phyloP scores from a whole-genome alignment of 352 stramenopile genomes.

The Phytopythium boreale region DNA sequence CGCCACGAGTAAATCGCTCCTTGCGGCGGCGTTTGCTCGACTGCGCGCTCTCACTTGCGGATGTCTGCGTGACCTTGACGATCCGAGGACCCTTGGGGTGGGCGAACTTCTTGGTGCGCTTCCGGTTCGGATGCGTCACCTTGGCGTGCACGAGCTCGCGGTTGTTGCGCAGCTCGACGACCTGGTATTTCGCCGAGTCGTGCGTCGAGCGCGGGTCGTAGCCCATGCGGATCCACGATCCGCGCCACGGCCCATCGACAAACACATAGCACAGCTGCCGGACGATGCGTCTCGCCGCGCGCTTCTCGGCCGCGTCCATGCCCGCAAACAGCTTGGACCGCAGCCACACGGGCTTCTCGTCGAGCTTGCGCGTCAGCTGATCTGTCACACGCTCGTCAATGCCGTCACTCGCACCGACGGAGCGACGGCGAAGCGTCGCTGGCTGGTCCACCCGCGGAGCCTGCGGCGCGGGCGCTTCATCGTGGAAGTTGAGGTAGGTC shows the following conservation, averaged over 20 bases:
- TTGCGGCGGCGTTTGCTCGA: slow-evolving; percentile 61
- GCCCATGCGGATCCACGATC: slow-evolving; percentile 80
- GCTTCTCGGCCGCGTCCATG: slow-evolving; percentile 55
- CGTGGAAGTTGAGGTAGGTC: slow-evolving; percentile 80
- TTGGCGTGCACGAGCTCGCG: slow-evolving; percentile 78
- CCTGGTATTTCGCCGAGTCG: slow-evolving; percentile 60
- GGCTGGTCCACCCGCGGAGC: slow-evolving; percentile 48
- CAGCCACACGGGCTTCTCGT: slow-evolving; percentile 70
- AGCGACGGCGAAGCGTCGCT: slow-evolving; percentile 37
- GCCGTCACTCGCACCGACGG: slow-evolving; percentile 51
- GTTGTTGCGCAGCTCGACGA: slow-evolving; percentile 79
- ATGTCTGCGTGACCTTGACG: slow-evolving; percentile 73
- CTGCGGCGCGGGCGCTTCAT: slow-evolving; percentile 46
- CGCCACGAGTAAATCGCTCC: slow-evolving; percentile 57
- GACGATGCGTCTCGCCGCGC: slow-evolving; percentile 55
- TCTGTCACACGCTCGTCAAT: slow-evolving; percentile 62
- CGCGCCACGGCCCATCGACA: slow-evolving; percentile 76
- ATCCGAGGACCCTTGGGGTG: slow-evolving; percentile 67
- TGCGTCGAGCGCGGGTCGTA: slow-evolving; percentile 57
- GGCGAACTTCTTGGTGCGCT: slow-evolving; percentile 65
- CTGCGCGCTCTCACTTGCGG: slow-evolving; percentile 58
- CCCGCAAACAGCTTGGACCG: slow-evolving; percentile 67
- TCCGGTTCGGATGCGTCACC: slow-evolving; percentile 63
- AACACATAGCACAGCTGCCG: slow-evolving; percentile 83
- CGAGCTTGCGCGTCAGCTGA: slow-evolving; percentile 55